phyloP scores from a whole-genome alignment of 1,284 basidiomycete species.

The Heterobasidion parviporum region DNA sequence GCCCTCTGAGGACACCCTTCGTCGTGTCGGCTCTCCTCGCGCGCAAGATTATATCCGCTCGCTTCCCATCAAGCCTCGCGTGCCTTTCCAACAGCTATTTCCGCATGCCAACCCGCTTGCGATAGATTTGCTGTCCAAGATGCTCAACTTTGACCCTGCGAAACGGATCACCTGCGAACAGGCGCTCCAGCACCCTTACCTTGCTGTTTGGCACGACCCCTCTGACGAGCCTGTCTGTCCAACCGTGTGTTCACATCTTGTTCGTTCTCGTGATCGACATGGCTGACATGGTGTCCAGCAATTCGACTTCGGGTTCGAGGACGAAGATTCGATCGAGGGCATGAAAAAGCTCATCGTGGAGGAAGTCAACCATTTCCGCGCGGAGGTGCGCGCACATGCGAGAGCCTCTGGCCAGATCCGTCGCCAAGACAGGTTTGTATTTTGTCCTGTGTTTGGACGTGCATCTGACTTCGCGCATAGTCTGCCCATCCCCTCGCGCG shows the following conservation, averaged over 20 bases:
- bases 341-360: constrained; percentile 96
- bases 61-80: constrained; percentile 91
- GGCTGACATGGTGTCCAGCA: constrained; percentile 36
- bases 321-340: constrained; percentile 92
- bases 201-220: constrained; percentile 94
- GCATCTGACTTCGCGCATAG: constrained; percentile 23
- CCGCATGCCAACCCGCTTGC: constrained; percentile 91
- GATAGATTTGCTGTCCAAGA: constrained; percentile 85
- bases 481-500: constrained; percentile 68
- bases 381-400: constrained; percentile 77
- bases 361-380: constrained; percentile 86
- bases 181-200: constrained; percentile 91
- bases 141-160: constrained; percentile 95
- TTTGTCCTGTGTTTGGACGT: not conserved
- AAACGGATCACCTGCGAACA: constrained; percentile 95
- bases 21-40: constrained; percentile 87
- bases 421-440: constrained; percentile 59
- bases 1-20: constrained; percentile 92
- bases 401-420: constrained; percentile 59
- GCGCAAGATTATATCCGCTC: constrained; percentile 98
- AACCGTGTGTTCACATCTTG: constrained; percentile 8
- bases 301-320: constrained; percentile 98
- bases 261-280: not conserved
- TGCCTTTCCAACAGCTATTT: constrained; percentile 88
- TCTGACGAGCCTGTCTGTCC: constrained; percentile 77